Conservation (phyloP, 306 rosid species). For the Carpinus viminea region DNA sequence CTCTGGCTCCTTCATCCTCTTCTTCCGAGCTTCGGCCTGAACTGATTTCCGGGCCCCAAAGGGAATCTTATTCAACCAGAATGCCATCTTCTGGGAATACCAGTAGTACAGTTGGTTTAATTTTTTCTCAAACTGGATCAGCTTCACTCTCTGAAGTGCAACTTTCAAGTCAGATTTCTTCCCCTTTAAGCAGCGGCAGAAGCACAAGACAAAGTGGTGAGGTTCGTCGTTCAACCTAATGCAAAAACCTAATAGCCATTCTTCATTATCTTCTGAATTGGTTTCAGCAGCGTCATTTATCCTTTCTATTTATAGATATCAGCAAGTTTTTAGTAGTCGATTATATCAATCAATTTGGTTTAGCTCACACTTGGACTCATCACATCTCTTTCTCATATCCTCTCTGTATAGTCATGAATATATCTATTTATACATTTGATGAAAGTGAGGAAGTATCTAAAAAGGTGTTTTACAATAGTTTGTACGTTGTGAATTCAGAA, state of each 20-base stretch:
- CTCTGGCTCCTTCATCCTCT: slow-evolving; percentile 59
- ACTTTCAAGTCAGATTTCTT: slow-evolving; percentile 58
- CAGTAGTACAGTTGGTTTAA: slow-evolving; percentile 57
- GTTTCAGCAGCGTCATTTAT: slow-evolving; percentile 21
- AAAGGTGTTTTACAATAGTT: background rate
- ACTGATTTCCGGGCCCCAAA: slow-evolving; percentile 41
- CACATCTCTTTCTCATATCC: slow-evolving; percentile 32
- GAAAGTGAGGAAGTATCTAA: slow-evolving; percentile 1
- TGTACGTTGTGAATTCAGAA: background rate
- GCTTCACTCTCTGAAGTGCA: slow-evolving; percentile 62
- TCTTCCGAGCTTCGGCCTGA: slow-evolving; percentile 64
- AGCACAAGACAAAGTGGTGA: slow-evolving; percentile 64
- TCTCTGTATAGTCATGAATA: slow-evolving; percentile 32
- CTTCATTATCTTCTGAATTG: slow-evolving; percentile 18
- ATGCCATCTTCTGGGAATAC: slow-evolving; percentile 64
- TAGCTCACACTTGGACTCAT: slow-evolving; percentile 33
- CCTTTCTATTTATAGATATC: slow-evolving; percentile 36
- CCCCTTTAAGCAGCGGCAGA: slow-evolving; percentile 53
- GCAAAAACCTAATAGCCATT: slow-evolving; percentile 6
- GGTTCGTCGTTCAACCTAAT: slow-evolving; percentile 40
- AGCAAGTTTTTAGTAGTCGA: slow-evolving; percentile 24
- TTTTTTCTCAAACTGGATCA: slow-evolving; percentile 64
- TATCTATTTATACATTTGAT: slow-evolving; percentile 2
- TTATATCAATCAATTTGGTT: slow-evolving; percentile 28
- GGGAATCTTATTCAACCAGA: slow-evolving; percentile 55